phyloP scores from a whole-genome alignment of 805 yeast species.

The Alloascoidea hylecoeti region DNA sequence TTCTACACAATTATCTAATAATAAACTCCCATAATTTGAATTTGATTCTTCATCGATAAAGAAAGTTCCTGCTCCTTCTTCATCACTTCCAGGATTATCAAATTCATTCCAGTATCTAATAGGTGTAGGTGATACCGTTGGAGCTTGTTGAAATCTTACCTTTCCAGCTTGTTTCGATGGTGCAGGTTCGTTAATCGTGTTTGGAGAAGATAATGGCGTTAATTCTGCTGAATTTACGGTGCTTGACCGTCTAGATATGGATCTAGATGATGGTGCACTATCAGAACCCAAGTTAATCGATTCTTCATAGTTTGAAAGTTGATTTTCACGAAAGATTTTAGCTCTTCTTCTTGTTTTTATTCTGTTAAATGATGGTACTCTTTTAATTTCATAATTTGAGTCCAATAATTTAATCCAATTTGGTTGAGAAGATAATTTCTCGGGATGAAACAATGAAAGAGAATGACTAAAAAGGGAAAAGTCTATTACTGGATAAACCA shows the following conservation, averaged over 20 bases:
- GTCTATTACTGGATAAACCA: constrained; percentile 29
- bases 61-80: constrained; percentile 22
- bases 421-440: constrained; percentile 19
- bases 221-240: neutral
- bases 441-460: constrained; percentile 16
- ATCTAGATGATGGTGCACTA: too few relatives aligned
- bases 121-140: constrained; percentile 7
- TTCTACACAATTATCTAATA: constrained; percentile 16
- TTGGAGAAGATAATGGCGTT: neutral
- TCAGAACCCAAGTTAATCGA: too few relatives aligned
- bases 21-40: constrained; percentile 12
- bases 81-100: constrained; percentile 43
- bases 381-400: constrained; percentile 28
- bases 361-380: constrained; percentile 30
- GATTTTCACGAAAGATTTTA: too few relatives aligned
- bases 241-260: too few relatives aligned
- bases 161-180: constrained; percentile 3
- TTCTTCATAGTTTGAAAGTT: too few relatives aligned
- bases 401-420: constrained; percentile 23
- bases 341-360: too few relatives aligned
- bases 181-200: too few relatives aligned
- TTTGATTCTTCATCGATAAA: constrained; percentile 19
- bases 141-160: too few relatives aligned
- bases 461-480: constrained; percentile 22
- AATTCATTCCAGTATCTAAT: constrained; percentile 55